Evolutionary conservation across 495 filamentous ascomycete genomes (phyloP).

Genomic region (Penicillium turbatum): DNA sequence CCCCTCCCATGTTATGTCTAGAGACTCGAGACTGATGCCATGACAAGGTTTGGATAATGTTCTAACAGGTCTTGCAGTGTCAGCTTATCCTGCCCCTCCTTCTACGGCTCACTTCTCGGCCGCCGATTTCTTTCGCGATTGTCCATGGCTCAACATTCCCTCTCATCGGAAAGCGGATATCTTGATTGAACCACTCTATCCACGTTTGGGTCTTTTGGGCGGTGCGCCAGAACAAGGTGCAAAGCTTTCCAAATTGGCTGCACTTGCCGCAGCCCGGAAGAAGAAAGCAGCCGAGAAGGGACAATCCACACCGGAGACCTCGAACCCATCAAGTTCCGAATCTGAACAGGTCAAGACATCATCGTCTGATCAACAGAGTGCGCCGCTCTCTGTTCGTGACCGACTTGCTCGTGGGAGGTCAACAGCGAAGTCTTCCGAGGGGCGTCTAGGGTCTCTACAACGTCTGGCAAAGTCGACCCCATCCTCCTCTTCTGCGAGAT

Average conservation of each 20-base stretch:
- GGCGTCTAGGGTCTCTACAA: conserved; percentile 17
- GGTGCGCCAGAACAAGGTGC: conserved; percentile 56
- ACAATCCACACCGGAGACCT: conserved; percentile 17
- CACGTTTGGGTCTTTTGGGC: conserved; percentile 64
- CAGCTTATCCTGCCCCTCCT: conserved; percentile 30
- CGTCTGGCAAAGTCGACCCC: conserved; percentile 20
- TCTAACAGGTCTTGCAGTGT: conserved; percentile 46
- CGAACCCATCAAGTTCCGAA: conserved; percentile 2
- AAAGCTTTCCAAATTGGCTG: conserved; percentile 86
- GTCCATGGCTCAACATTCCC: conserved; percentile 81
- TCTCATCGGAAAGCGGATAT: conserved; percentile 61
- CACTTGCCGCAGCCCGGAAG: conserved; percentile 82
- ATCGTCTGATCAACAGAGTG: conserved; percentile 18
- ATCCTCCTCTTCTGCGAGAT: conserved; percentile 13
- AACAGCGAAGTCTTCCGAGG: conserved; percentile 27
- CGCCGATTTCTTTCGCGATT: conserved; percentile 71
- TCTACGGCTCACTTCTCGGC: conserved; percentile 36
- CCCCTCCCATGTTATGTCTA: conserved; percentile 8
- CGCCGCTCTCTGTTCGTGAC: conserved; percentile 32
- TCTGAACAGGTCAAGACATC: conserved; percentile 17
- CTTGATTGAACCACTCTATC: conserved; percentile 57
- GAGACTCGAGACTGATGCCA: conserved; percentile 33
- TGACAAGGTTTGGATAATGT: conserved; percentile 30
- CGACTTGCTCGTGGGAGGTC: conserved; percentile 35
- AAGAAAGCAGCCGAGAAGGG: conserved; percentile 66